A percentile compares a stretch with the other conserved stretches of the same genome.
These are phyloP conservation scores for Akanthomyces dipterigenus DNA, from an alignment of 2,329 filamentous ascomycete genomes.

Conservation along the genomic window DNA sequence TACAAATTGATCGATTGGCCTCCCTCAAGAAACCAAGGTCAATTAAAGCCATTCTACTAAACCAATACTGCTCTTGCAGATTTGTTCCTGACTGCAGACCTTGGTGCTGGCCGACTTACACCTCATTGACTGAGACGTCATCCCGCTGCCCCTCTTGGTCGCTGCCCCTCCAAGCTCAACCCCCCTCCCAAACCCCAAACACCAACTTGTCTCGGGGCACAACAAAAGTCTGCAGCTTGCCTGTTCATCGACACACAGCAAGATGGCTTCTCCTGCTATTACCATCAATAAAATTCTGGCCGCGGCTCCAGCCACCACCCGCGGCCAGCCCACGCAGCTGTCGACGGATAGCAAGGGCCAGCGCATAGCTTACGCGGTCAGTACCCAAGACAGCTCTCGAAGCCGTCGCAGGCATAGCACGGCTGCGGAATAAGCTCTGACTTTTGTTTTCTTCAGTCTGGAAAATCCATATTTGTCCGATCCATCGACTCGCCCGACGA, in stretches of 20 bases:
- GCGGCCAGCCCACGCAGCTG: slow-evolving; percentile 83
- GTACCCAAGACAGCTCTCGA: slow-evolving; percentile 23
- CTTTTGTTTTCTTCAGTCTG: slow-evolving; percentile 51
- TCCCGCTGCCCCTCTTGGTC: slow-evolving; percentile 4
- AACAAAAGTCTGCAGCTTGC: neutral
- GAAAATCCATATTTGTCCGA: slow-evolving; percentile 93
- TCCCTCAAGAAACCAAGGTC: neutral
- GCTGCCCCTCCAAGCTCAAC: slow-evolving; percentile 9
- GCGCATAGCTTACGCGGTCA: slow-evolving; percentile 84
- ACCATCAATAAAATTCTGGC: slow-evolving; percentile 68
- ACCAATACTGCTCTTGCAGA: neutral
- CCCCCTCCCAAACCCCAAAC: neutral
- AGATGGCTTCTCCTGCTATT: slow-evolving; percentile 40
- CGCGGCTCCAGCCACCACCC: slow-evolving; percentile 72
- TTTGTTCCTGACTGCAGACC: neutral
- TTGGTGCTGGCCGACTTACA: neutral
- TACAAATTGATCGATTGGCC: neutral
- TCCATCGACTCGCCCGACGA: slow-evolving; percentile 84
- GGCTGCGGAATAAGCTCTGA: neutral
- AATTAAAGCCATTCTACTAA: neutral
- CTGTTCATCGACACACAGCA: neutral
- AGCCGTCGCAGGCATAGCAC: neutral
- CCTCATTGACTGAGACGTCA: slow-evolving; percentile 2
- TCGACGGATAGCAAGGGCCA: slow-evolving; percentile 85
- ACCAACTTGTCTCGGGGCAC: neutral